A percentile compares a stretch with the other conserved stretches of the same genome.
Evolutionary conservation across 306 rosid species (phyloP).

Genomic region (Leucaena leucocephala): DNA sequence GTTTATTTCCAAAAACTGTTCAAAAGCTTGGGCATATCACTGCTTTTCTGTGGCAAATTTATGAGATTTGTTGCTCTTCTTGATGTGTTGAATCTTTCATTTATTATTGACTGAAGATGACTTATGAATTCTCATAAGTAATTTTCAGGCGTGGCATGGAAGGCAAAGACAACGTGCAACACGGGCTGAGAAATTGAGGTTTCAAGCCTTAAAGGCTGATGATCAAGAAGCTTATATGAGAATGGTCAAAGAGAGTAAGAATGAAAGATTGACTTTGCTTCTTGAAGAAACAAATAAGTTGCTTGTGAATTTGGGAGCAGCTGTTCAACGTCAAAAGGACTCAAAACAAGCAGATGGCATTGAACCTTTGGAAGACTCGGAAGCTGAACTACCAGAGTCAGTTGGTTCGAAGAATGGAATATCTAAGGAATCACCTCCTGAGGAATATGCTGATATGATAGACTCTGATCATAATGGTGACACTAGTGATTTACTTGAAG

Average conservation of each 20-base stretch:
- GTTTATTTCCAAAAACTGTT: conserved; percentile 6
- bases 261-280: conserved; percentile 87
- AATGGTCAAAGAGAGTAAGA: conserved; percentile 99
- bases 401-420: conserved; percentile 68
- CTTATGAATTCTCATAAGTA: background rate
- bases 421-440: conserved; percentile 60
- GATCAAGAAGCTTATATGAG: conserved; percentile 99
- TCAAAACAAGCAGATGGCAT: conserved; percentile 72
- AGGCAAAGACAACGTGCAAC: conserved; percentile 98
- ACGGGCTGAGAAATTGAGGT: conserved; percentile 94
- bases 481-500: conserved; percentile 89
- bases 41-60: conserved; percentile 24
- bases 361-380: conserved; percentile 80
- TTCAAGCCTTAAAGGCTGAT: conserved; percentile 96
- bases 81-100: conserved; percentile 19
- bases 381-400: conserved; percentile 73
- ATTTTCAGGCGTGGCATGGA: conserved; percentile 91
- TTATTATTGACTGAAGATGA: conserved; percentile 19
- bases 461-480: conserved; percentile 85
- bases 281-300: conserved; percentile 98
- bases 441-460: conserved; percentile 68
- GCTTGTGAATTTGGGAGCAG: conserved; percentile 97
- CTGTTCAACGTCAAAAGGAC: conserved; percentile 99
- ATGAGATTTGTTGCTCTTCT: conserved; percentile 15
- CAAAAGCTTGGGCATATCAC: background rate